Base-by-base conservation (phyloP, 345 rosid species). In the Syzygium aromaticum region DNA sequence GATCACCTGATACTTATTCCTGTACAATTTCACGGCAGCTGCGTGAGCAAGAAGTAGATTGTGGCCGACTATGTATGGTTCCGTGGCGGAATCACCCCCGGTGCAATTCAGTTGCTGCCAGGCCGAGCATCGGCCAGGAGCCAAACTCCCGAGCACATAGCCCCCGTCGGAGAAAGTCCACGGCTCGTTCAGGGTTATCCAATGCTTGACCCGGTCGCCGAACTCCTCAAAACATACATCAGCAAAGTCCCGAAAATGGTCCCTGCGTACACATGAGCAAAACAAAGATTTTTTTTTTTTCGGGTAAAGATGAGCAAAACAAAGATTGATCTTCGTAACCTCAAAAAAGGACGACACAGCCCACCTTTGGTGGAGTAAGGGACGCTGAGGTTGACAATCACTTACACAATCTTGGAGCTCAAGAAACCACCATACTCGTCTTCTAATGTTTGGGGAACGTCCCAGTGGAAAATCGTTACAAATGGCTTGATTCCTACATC, bases 401-500 rank as follows among this genome's bases (percentile, higher is more conserved):
- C 94, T 88, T 91, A 93, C 95, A 89, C 91, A 84, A 92, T 87
- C 17, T 8, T 15, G 46, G 87, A 87, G 87, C 88, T 67, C 85
- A 93, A 89, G 84, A 91, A 89, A 33, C 95, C 94, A 73, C 87
- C 91, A 27, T 92, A 93, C 22, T 90, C 90, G 83, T 92, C 92
- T 88, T 92, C 92, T 5, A 93, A 86, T 7, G 86, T 13, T 87
- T 93, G 95, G 84, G 94, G 95, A 84, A 93, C 88, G 85, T 93
- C 94, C 94, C 93, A 93, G 11, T 92, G 94, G 64, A 61, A 93
- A 38, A 92, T 19, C 6, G 94, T 93, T 77, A 91, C 90, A 40
- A 89, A 93, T 43, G 95, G 95, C 16, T 87, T 83, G 52, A 91
- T 89, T 4, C 91, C 94, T 91, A 30, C 43, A 83, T 59, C 33